Percentiles rank a stretch among this genome's conserved stretches.
Evolutionary conservation across 2,329 filamentous ascomycete species (phyloP).

Genomic region (Tolypocladium endophyticum): DNA sequence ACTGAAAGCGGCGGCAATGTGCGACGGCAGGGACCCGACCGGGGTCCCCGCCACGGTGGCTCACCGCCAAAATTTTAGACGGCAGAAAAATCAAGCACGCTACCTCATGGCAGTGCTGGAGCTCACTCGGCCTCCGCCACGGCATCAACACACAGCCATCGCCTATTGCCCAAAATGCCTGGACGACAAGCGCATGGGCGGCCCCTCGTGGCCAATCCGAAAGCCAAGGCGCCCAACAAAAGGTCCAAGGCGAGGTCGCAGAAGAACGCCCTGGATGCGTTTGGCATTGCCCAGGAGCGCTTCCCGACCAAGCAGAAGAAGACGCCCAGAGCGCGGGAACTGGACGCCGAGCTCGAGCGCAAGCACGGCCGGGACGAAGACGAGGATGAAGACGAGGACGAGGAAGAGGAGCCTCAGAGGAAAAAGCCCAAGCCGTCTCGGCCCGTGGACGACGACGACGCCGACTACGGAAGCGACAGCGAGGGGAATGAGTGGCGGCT

Average conservation of each 20-base stretch:
- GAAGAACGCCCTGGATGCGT: slow-evolving; percentile 44
- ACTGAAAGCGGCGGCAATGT: no score
- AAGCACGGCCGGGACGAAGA: slow-evolving; percentile 34
- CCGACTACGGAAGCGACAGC: slow-evolving; percentile 71
- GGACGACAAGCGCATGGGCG: slow-evolving; percentile 50
- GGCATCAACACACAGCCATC: not conserved
- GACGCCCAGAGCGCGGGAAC: slow-evolving; percentile 39
- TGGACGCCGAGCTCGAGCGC: slow-evolving; percentile 35
- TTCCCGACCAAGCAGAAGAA: slow-evolving; percentile 35
- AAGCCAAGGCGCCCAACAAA: slow-evolving; percentile 21
- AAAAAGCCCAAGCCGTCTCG: slow-evolving; percentile 30
- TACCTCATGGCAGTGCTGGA: not conserved
- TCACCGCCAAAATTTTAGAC: slow-evolving; percentile 20
- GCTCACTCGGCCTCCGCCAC: not conserved
- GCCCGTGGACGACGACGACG: slow-evolving; percentile 38
- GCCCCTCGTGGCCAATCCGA: slow-evolving; percentile 30
- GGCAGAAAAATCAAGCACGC: slow-evolving; percentile 17
- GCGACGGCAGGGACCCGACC: no score
- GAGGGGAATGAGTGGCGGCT: slow-evolving; percentile 80
- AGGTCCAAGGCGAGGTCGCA: slow-evolving; percentile 38
- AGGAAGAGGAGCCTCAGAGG: slow-evolving; percentile 30
- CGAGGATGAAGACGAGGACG: slow-evolving; percentile 35
- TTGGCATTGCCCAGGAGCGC: slow-evolving; percentile 44
- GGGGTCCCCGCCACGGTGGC: slow-evolving; percentile 14
- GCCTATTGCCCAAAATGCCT: slow-evolving; percentile 30